Percentiles rank a stretch among this genome's conserved stretches.
Evolutionary conservation across 306 rosid species (phyloP).

Genomic region (Spatholobus suberectus): DNA sequence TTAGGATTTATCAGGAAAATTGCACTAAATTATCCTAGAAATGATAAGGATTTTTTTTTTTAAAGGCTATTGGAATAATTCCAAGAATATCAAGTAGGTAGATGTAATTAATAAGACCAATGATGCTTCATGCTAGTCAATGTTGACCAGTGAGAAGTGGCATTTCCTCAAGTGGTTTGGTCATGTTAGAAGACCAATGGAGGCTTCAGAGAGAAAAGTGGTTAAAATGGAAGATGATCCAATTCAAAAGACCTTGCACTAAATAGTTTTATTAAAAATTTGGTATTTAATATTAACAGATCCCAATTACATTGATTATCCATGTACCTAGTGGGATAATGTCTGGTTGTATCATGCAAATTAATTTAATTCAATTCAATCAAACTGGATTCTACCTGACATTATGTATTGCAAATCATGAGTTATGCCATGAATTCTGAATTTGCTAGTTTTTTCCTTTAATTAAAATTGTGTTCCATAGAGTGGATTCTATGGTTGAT

Average conservation of each 20-base stretch:
- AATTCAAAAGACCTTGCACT: neutral
- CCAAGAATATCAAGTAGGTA: neutral
- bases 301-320: slow-evolving; percentile 5
- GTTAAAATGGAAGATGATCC: slow-evolving; percentile 15
- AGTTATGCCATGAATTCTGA: neutral
- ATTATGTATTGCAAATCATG: slow-evolving; percentile 11
- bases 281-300: slow-evolving; percentile 12
- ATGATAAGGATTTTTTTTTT: neutral
- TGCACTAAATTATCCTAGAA: neutral
- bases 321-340: neutral
- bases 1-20: neutral
- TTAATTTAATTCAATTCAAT: slow-evolving; percentile 5
- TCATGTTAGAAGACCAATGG: slow-evolving; percentile 7
- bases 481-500: slow-evolving; percentile 39
- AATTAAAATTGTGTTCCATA: slow-evolving; percentile 20
- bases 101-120: neutral
- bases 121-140: slow-evolving; percentile 2
- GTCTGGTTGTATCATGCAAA: slow-evolving; percentile 13
- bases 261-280: slow-evolving; percentile 19
- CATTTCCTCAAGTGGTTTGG: slow-evolving; percentile 3
- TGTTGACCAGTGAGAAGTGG: neutral
- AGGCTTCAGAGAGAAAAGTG: neutral
- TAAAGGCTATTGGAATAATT: neutral
- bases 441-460: slow-evolving; percentile 29
- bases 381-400: slow-evolving; percentile 9